Evolutionary conservation across 1,139 yeast species (phyloP).

Genomic region (Zygotorulaspora mrakii): DNA sequence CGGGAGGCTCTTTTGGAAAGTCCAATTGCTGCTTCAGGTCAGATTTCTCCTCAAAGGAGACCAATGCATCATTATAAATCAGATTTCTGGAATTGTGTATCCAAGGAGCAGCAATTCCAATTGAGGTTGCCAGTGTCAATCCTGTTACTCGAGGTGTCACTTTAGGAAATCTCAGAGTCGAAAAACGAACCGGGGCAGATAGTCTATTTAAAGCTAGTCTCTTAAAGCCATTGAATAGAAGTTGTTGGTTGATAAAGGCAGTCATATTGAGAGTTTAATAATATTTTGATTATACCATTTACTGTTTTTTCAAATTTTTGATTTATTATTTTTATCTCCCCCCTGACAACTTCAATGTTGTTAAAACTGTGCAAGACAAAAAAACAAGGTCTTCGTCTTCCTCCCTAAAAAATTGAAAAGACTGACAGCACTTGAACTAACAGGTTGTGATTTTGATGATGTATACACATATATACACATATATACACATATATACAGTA

Average conservation of each 20-base stretch:
- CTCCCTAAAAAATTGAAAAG: no score
- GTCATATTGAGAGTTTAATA: slow-evolving; percentile 8
- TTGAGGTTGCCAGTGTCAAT: slow-evolving; percentile 14
- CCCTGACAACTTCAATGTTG: background rate
- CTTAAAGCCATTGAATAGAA: slow-evolving; percentile 9
- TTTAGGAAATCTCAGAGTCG: slow-evolving; percentile 5
- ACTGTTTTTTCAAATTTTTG: background rate
- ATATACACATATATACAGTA: background rate
- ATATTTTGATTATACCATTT: no score
- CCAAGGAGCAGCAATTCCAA: slow-evolving; percentile 17
- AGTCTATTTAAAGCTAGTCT: slow-evolving; percentile 5
- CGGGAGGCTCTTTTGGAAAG: slow-evolving; percentile 12
- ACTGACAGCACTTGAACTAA: background rate
- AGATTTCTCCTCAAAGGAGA: slow-evolving; percentile 15
- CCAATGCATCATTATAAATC: slow-evolving; percentile 22
- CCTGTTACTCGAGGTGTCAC: slow-evolving; percentile 12
- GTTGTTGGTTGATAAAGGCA: slow-evolving; percentile 10
- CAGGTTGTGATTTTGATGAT: background rate
- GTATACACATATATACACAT: background rate
- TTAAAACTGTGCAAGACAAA: background rate
- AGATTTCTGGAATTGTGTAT: slow-evolving; percentile 8
- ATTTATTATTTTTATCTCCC: background rate
- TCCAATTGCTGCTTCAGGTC: slow-evolving; percentile 16
- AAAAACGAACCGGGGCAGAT: slow-evolving; percentile 5
- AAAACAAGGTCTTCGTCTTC: no score